Conservation (phyloP, 2,329 filamentous ascomycete species). For the Cercospora zeina region DNA sequence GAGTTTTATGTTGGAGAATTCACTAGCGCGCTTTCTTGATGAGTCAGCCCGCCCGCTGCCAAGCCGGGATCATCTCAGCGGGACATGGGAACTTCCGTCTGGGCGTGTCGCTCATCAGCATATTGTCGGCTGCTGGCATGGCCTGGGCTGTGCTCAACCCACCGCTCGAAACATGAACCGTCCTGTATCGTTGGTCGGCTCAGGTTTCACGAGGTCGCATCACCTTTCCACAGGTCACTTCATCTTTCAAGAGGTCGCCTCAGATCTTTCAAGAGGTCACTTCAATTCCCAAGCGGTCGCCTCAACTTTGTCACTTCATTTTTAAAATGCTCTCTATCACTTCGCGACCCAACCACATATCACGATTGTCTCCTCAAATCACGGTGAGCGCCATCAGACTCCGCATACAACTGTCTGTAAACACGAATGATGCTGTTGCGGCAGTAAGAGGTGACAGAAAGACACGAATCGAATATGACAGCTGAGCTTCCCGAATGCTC, state of each 20-base stretch:
- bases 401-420: too few relatives aligned
- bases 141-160: too few relatives aligned
- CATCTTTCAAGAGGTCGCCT: neutral
- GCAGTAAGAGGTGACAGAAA: too few relatives aligned
- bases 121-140: too few relatives aligned
- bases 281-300: neutral
- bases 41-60: neutral
- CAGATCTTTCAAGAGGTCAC: neutral
- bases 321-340: neutral
- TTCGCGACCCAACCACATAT: neutral
- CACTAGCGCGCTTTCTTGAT: neutral
- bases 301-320: neutral
- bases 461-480: too few relatives aligned
- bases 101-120: too few relatives aligned
- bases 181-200: neutral
- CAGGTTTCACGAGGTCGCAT: neutral
- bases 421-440: too few relatives aligned
- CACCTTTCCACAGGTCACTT: neutral
- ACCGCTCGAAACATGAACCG: too few relatives aligned
- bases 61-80: neutral
- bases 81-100: too few relatives aligned
- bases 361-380: neutral
- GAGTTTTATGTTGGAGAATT: neutral
- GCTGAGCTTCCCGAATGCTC: neutral
- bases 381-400: too few relatives aligned